Evolutionary conservation across 2,329 filamentous ascomycete genomes (phyloP).

Genomic region (Alternaria atra): DNA sequence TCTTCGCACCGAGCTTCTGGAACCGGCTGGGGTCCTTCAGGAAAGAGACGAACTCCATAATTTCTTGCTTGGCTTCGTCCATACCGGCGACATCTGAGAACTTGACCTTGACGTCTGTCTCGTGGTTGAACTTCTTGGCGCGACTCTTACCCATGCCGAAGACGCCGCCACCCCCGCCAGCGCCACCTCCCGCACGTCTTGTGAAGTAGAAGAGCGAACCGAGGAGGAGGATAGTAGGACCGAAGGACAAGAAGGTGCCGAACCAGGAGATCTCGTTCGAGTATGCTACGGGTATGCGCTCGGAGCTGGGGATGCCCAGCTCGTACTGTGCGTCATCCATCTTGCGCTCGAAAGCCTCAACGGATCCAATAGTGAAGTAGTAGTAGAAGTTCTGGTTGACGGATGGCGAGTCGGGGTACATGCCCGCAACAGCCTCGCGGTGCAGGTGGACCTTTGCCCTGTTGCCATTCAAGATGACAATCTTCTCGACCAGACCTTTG

Average conservation of each 20-base stretch:
- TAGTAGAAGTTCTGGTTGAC: slow-evolving; percentile 77
- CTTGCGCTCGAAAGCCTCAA: slow-evolving; percentile 89
- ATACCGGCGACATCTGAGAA: slow-evolving; percentile 96
- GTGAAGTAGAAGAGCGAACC: slow-evolving; percentile 83
- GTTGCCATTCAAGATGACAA: slow-evolving; percentile 80
- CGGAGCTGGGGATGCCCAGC: slow-evolving; percentile 82
- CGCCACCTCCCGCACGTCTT: slow-evolving; percentile 73
- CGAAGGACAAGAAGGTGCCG: slow-evolving; percentile 80
- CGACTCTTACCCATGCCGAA: slow-evolving; percentile 97
- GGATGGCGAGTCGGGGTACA: slow-evolving; percentile 80
- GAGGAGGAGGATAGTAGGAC: slow-evolving; percentile 85
- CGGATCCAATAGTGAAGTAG: slow-evolving; percentile 94
- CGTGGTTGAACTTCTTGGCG: slow-evolving; percentile 97
- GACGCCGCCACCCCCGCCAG: slow-evolving; percentile 71
- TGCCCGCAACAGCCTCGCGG: slow-evolving; percentile 73
- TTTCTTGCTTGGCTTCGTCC: slow-evolving; percentile 97
- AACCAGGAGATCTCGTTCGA: slow-evolving; percentile 76
- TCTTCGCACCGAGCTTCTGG: slow-evolving; percentile 94
- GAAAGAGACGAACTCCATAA: slow-evolving; percentile 99
- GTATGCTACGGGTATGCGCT: slow-evolving; percentile 93
- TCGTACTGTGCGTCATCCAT: slow-evolving; percentile 89
- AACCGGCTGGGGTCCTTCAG: slow-evolving; percentile 92
- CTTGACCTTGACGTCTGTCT: slow-evolving; percentile 95
- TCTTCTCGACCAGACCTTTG: slow-evolving; percentile 93
- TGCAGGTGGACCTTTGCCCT: slow-evolving; percentile 83